These are phyloP conservation scores for Pisolithus thermaeus DNA, from an alignment of 1,284 basidiomycete genomes.

Conservation along the genomic window DNA sequence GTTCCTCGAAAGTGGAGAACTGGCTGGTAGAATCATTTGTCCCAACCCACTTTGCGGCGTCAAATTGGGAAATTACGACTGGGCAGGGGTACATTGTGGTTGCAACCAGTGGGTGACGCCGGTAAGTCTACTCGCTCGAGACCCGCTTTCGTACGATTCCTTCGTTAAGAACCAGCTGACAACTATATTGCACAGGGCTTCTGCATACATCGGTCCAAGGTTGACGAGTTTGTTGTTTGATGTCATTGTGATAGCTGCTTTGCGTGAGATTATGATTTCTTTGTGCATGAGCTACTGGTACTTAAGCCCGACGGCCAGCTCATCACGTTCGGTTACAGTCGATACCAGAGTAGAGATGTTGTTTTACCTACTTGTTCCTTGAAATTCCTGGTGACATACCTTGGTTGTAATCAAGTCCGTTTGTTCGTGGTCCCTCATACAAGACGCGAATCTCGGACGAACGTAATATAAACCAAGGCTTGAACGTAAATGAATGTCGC, in stretches of 20 bases:
- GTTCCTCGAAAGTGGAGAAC: conserved; percentile 64
- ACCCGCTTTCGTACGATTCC: neutral
- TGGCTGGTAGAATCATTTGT: conserved; percentile 86
- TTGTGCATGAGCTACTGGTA: no score
- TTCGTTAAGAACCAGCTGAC: neutral
- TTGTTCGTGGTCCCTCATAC: no score
- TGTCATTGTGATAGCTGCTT: neutral
- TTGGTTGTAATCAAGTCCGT: no score
- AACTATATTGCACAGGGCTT: conserved; percentile 56
- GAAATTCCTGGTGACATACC: no score
- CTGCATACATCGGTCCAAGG: conserved; percentile 84
- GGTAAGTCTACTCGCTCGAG: conserved; percentile 38
- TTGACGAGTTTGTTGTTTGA: conserved; percentile 69
- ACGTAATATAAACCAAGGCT: no score
- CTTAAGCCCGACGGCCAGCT: no score
- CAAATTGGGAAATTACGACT: conserved; percentile 95
- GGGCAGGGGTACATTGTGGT: conserved; percentile 91
- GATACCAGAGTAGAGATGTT: no score
- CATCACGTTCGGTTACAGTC: no score
- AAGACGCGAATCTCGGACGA: no score
- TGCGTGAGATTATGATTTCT: neutral
- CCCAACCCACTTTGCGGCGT: conserved; percentile 85
- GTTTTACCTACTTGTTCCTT: no score
- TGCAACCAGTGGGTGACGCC: conserved; percentile 90
- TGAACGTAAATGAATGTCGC: no score